Conservation (phyloP, 2,329 filamentous ascomycete genomes). For the Sarocladiaceae sp. region DNA sequence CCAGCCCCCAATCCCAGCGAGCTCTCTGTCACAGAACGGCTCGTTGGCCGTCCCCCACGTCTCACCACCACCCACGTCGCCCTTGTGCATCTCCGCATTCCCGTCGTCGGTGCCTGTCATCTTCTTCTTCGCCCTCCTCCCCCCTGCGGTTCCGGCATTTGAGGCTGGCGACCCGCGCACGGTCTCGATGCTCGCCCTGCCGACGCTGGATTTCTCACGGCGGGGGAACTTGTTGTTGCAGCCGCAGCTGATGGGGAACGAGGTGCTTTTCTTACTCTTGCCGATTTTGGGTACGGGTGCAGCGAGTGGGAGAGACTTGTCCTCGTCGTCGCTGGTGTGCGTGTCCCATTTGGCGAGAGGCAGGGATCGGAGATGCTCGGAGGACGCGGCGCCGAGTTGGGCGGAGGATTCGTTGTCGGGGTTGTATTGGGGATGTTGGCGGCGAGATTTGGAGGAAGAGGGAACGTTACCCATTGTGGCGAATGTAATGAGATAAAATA, state of each 20-base stretch:
- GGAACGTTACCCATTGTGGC: conserved; percentile 9
- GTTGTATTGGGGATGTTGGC: conserved; percentile 12
- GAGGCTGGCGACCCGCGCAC: not conserved
- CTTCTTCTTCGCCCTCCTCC: not conserved
- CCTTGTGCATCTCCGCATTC: too few species aligned
- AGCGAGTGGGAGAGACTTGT: not conserved
- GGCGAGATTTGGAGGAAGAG: conserved; percentile 7
- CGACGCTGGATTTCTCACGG: not conserved
- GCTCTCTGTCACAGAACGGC: not conserved
- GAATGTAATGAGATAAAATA: not conserved
- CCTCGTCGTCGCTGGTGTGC: conserved; percentile 11
- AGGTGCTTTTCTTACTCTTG: too few species aligned
- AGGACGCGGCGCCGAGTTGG: conserved; percentile 11
- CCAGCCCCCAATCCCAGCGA: not conserved
- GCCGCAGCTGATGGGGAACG: too few species aligned
- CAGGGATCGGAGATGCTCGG: not conserved
- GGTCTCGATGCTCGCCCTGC: not conserved
- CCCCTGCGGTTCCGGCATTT: not conserved
- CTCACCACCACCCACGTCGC: too few species aligned
- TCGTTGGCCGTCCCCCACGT: not conserved
- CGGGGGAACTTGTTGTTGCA: not conserved
- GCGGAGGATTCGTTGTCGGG: conserved; percentile 11
- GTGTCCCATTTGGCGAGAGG: conserved; percentile 1
- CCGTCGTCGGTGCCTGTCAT: too few species aligned
- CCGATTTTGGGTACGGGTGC: too few species aligned